Base-by-base conservation (phyloP, 148 eudicot genomes). In the Silene latifolia region DNA sequence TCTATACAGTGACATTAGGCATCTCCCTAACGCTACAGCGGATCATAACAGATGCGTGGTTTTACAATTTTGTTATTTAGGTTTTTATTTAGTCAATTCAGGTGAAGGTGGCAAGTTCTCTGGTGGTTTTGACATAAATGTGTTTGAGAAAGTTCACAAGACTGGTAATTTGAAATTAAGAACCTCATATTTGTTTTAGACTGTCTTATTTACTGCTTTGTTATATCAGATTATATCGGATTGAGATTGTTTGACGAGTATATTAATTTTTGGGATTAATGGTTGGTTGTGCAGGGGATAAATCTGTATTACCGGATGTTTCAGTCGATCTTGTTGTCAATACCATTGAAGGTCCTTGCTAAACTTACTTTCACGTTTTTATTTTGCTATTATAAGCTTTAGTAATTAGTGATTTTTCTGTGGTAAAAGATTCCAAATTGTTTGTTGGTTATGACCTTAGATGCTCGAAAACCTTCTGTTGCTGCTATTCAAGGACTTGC, bases 401-500 rank as follows among this genome's bases (percentile, higher is more conserved):
- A 64, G 8, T 8, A 54, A 35, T 15, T 4, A 23, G 17, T 35
- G 65, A 57, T 54, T 48, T 25, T 69, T 18, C 56, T 74, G 27
- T 39, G 15, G 51, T 24, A 25, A 32, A 23, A 39, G 56, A 13
- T 18, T 63, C 61, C 17, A 18, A 67, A n/a, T 56, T n/a, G 19
- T 53, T 29, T 39, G 35, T 39, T 63, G 29, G 8, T 57, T 69
- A 56, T 86, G 59, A 54, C 54, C 42, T 74, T 73, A 94, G 98
- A 88, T 88, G 89, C 84, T 63, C 86, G 83, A 77, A 94, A 94
- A 82, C 98, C 98, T 21, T 83, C 79, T 53, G 97, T 93, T 83
- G 98, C 98, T 85, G 98, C 94, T 64, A 74, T 93, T 59, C 81
- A 85, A 84, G 98, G 98, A 63, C 92, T 93, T 79, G 98, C 97